Conservation (phyloP, 768 basidiomycete genomes). For the Lactarius akahatsu region DNA sequence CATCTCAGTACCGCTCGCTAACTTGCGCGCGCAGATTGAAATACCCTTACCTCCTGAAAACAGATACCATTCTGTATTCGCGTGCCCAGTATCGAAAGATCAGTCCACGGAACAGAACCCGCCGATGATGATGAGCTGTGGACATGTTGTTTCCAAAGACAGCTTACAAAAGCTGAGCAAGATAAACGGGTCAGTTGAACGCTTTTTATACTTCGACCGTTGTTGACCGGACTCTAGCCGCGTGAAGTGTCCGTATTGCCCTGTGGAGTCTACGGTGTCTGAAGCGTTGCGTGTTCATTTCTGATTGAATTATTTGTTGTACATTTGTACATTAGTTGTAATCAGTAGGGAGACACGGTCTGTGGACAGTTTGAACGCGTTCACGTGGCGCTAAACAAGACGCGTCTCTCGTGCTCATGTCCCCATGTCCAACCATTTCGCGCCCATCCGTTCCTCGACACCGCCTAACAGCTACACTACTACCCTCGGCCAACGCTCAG, state of each 20-base stretch:
- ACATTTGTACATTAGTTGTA: background rate
- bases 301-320: slow-evolving; percentile 35
- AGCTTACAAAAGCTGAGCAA: slow-evolving; percentile 89
- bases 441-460: slow-evolving; percentile 38
- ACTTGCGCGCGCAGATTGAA: slow-evolving; percentile 66
- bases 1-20: slow-evolving; percentile 22
- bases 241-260: slow-evolving; percentile 97
- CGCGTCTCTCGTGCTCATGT: background rate
- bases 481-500: slow-evolving; percentile 30
- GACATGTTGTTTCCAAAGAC: slow-evolving; percentile 93
- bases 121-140: slow-evolving; percentile 97
- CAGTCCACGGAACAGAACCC: slow-evolving; percentile 92
- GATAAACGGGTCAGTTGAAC: slow-evolving; percentile 66
- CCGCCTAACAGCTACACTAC: slow-evolving; percentile 23
- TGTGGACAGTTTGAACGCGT: background rate
- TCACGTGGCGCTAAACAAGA: slow-evolving; percentile 10
- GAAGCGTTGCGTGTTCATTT: slow-evolving; percentile 67
- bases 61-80: slow-evolving; percentile 95
- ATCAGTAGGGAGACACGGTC: too few species aligned
- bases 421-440: slow-evolving; percentile 37
- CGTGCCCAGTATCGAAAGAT: slow-evolving; percentile 97
- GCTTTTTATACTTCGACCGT: slow-evolving; percentile 47
- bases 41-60: slow-evolving; percentile 84
- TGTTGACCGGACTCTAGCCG: slow-evolving; percentile 85
- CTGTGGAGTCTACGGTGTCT: slow-evolving; percentile 63